Percentiles rank a stretch among this genome's conserved stretches.
phyloP scores from a whole-genome alignment of 345 rosid species.

The Boechera retrofracta region DNA sequence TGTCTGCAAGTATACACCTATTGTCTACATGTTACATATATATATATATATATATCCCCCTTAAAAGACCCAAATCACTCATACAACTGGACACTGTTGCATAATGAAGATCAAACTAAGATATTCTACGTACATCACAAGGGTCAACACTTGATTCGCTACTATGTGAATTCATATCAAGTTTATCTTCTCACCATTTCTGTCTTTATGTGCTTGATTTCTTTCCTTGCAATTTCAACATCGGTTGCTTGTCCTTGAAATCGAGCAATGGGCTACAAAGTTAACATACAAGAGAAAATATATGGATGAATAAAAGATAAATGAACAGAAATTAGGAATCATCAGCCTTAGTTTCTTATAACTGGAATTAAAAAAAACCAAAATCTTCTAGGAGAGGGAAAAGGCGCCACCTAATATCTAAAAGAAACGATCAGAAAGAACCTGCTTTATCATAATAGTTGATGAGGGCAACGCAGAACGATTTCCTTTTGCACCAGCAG shows the following conservation, averaged over 20 bases:
- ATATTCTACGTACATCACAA: not conserved
- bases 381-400: conserved; percentile 1
- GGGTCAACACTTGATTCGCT: conserved; percentile 9
- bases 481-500: conserved; percentile 53
- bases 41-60: not conserved
- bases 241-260: conserved; percentile 97
- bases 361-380: not conserved
- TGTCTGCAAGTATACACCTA: not conserved
- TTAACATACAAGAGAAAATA: conserved; percentile 29
- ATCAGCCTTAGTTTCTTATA: conserved; percentile 16
- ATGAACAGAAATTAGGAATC: conserved; percentile 15
- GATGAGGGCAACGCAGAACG: conserved; percentile 53
- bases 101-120: conserved; percentile 4
- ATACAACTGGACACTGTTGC: conserved; percentile 1
- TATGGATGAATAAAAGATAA: conserved; percentile 21
- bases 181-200: conserved; percentile 67
- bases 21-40: conserved; percentile 8
- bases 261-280: conserved; percentile 83
- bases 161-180: conserved; percentile 26
- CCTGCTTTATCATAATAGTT: conserved; percentile 54
- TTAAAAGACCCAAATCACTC: conserved; percentile 1
- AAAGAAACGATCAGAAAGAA: conserved; percentile 25
- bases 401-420: conserved; percentile 6
- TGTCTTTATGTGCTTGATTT: conserved; percentile 70
- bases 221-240: conserved; percentile 76